Evolutionary conservation across 1,284 basidiomycete genomes (phyloP).

Genomic region (Farysia itapuensis): DNA sequence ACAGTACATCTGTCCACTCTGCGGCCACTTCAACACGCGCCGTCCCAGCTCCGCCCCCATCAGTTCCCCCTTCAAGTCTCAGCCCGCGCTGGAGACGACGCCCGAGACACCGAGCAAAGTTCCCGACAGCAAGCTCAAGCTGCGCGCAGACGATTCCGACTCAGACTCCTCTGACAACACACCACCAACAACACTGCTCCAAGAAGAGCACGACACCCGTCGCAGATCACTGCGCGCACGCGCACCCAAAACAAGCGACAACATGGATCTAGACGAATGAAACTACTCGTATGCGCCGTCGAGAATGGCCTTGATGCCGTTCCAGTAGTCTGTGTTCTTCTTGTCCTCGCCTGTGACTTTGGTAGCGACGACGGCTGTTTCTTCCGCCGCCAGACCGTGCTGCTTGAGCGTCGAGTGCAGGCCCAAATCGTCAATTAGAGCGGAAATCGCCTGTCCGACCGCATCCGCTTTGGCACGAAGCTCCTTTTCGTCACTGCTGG

Average conservation of each 20-base stretch:
- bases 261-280: conserved; percentile 33
- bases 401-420: conserved; percentile 66
- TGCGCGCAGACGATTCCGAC: conserved; percentile 7
- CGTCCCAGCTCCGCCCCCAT: conserved; percentile 53
- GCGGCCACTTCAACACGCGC: conserved; percentile 70
- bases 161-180: conserved; percentile 10
- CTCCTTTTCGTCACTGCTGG: conserved; percentile 1
- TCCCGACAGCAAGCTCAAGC: conserved; percentile 15
- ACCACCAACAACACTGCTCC: conserved; percentile 12
- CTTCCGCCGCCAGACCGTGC: conserved; percentile 68
- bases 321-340: conserved; percentile 19
- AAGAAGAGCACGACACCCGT: conserved; percentile 6
- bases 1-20: conserved; percentile 76
- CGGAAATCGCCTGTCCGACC: conserved; percentile 37
- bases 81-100: background rate
- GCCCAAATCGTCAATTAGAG: conserved; percentile 67
- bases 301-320: conserved; percentile 18
- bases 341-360: conserved; percentile 59
- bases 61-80: conserved; percentile 45
- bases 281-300: conserved; percentile 32
- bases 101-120: conserved; percentile 22
- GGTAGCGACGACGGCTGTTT: conserved; percentile 66
- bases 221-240: conserved; percentile 12
- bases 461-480: conserved; percentile 8
- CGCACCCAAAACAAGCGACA: conserved; percentile 1